Percentiles rank a stretch among this genome's conserved stretches.
Evolutionary conservation across 2,329 filamentous ascomycete species (phyloP).

Genomic region (Alternaria arborescens): DNA sequence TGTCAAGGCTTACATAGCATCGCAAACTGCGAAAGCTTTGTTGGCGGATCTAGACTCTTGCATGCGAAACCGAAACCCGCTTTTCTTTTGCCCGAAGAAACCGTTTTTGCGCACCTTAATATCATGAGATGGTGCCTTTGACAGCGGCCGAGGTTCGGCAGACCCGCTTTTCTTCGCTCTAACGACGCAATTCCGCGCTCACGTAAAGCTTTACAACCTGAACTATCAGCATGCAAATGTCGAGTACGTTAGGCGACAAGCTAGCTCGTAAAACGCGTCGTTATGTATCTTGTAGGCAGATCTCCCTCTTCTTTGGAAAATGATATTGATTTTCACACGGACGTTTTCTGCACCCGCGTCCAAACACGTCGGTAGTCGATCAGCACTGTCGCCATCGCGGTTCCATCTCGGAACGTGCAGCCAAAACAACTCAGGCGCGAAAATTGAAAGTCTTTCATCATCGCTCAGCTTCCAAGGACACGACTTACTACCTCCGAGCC

Average conservation of each 20-base stretch:
- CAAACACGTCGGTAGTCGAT: background rate
- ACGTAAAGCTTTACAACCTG: constrained; percentile 15
- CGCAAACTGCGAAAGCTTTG: background rate
- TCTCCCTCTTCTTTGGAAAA: background rate
- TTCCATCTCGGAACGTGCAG: background rate
- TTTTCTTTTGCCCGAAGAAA: background rate
- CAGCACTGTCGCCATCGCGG: constrained; percentile 1
- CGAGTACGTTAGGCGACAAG: background rate
- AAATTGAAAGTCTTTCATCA: background rate
- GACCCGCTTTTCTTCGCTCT: constrained; percentile 12
- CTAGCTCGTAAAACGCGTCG: background rate
- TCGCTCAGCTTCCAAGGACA: background rate
- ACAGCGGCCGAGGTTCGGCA: constrained; percentile 6
- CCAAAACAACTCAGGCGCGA: background rate
- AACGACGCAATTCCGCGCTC: constrained; percentile 18
- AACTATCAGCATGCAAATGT: constrained; percentile 2
- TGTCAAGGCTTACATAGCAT: background rate
- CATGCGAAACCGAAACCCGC: background rate
- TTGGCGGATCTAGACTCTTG: background rate
- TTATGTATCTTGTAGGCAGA: background rate
- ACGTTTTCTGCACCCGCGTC: background rate
- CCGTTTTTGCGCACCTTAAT: background rate
- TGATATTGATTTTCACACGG: background rate
- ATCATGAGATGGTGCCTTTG: background rate
- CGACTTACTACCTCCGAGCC: background rate